Conservation (phyloP, 2,329 filamentous ascomycete species). For the Cladophialophora bantiana region DNA sequence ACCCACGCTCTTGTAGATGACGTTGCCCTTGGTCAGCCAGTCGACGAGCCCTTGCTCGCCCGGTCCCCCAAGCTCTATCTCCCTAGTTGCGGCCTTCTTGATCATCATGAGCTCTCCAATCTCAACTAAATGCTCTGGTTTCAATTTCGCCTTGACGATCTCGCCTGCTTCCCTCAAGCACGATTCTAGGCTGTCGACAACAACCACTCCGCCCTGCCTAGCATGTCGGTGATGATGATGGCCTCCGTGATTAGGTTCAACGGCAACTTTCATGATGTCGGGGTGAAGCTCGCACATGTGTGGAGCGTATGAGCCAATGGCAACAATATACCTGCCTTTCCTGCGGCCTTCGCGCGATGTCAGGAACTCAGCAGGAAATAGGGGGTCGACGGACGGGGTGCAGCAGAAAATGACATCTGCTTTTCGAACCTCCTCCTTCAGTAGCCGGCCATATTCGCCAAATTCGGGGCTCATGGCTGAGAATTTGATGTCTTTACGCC, state of each 20-base stretch:
- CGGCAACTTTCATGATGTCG: slow-evolving; percentile 73
- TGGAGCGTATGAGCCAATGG: slow-evolving; percentile 62
- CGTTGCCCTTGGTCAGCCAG: slow-evolving; percentile 69
- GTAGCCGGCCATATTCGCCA: slow-evolving; percentile 69
- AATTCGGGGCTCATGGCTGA: slow-evolving; percentile 73
- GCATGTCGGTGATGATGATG: slow-evolving; percentile 58
- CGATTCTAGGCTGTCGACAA: slow-evolving; percentile 75
- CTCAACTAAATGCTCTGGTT: slow-evolving; percentile 80
- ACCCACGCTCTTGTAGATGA: slow-evolving; percentile 74
- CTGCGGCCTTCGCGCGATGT: slow-evolving; percentile 63
- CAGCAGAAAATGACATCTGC: slow-evolving; percentile 89
- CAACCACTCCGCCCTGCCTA: slow-evolving; percentile 64
- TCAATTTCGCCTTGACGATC: slow-evolving; percentile 77
- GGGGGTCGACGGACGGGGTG: slow-evolving; percentile 74
- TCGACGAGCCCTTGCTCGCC: slow-evolving; percentile 56
- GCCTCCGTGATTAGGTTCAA: slow-evolving; percentile 49
- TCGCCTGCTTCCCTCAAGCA: slow-evolving; percentile 86
- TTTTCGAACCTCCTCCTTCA: slow-evolving; percentile 72
- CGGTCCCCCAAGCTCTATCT: slow-evolving; percentile 46
- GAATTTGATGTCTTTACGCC: slow-evolving; percentile 72
- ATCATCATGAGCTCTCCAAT: slow-evolving; percentile 80
- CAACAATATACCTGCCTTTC: slow-evolving; percentile 54
- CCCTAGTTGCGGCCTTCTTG: slow-evolving; percentile 57
- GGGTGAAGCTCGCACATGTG: slow-evolving; percentile 85
- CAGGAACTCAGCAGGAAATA: slow-evolving; percentile 77